These are phyloP conservation scores for Hapsidospora chrysogenum DNA, from an alignment of 495 filamentous ascomycete genomes.

Conservation along the genomic window DNA sequence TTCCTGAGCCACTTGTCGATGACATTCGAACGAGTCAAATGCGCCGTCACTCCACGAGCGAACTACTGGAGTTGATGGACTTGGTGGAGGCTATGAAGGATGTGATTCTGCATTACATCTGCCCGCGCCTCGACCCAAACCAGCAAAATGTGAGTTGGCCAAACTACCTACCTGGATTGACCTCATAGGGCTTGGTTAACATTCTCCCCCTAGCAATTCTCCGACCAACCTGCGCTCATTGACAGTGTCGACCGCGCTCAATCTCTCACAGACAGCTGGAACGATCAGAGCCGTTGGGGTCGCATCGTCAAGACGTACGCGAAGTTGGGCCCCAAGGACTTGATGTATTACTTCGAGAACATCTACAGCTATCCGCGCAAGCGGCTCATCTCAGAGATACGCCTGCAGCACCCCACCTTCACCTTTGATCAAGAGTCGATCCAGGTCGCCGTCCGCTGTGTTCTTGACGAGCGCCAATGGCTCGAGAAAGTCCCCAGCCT, in stretches of 20 bases:
- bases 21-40: conserved; percentile 15
- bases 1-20: conserved; percentile 5
- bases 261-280: background rate
- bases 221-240: background rate
- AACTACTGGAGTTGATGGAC: conserved; percentile 17
- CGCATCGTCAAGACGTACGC: conserved; percentile 16
- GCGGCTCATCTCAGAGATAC: conserved; percentile 2
- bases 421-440: background rate
- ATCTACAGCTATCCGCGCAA: conserved; percentile 13
- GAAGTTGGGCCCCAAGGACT: conserved; percentile 18
- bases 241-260: background rate
- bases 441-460: background rate
- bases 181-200: no score
- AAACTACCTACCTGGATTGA: no score
- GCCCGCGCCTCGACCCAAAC: conserved; percentile 12
- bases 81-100: conserved; percentile 14
- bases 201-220: no score
- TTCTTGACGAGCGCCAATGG: conserved; percentile 3
- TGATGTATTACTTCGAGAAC: conserved; percentile 15
- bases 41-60: conserved; percentile 14
- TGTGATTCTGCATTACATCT: conserved; percentile 16
- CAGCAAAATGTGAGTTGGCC: background rate
- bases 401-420: background rate
- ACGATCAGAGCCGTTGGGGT: background rate
- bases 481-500: background rate